Base-by-base conservation (phyloP, 2,329 filamentous ascomycete species). In the Mycocentrospora acerina region DNA sequence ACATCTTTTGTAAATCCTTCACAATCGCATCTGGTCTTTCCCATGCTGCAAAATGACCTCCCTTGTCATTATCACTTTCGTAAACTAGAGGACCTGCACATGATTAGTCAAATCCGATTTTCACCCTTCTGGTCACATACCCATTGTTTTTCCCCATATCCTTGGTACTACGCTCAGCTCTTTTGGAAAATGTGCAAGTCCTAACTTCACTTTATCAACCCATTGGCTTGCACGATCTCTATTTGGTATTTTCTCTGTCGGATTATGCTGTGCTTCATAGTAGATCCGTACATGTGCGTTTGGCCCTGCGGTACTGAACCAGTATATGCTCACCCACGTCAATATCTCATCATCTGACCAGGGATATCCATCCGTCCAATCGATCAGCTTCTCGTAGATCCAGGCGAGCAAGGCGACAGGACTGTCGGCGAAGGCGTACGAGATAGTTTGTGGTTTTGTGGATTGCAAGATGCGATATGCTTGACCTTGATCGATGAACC, bases 301-400 rank as follows among this genome's bases (percentile, higher is more conserved):
- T 0, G 86, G 82, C 0, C 87, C 86, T 1, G 85, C 82, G 0
- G 70, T 76, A 7, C 79, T 83, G 66, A 89, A 89, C 59, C 77
- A 81, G 61, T 90, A 90, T 26, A 90, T 77, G 33, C 75, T 80
- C 1, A 90, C 67, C 87, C 86, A 91, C 0, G 82, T 87, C 17
- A 88, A 67, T 7, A 90, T 76, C 67, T 90, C 86, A 37, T 90
- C 85, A 44, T 88, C 82, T 0, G 80, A 84, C 86, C 86, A 90
- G 0, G 77, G 70, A 56, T 89, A 89, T 1, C 53, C 55, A 53
- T 90, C 86, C 0, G 82, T 82, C 87, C 86, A 91, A 52, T 86
- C 82, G 50, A 84, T 80, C 25, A 91, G 68, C 60, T 91, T 91
- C 67, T 91, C 88, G 50, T 86, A 86, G 24, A 91, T 82, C 88